Evolutionary conservation across 257 asterid species (phyloP).

Genomic region (Jacaranda mimosifolia): DNA sequence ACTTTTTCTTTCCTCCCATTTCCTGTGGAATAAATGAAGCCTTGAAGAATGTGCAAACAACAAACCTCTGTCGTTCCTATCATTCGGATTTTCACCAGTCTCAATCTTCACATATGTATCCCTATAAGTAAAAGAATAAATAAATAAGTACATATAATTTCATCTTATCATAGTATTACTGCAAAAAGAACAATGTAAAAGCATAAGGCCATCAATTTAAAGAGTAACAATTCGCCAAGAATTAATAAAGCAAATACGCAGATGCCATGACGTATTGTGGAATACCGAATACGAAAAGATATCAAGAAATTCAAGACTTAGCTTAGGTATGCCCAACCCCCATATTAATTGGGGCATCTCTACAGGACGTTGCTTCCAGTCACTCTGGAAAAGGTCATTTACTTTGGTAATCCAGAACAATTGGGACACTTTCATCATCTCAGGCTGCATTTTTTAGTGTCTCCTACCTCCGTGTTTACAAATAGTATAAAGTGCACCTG

Average conservation of each 20-base stretch:
- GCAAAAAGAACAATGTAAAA: slow-evolving; percentile 16
- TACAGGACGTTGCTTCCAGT: background rate
- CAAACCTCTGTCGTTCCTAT: slow-evolving; percentile 96
- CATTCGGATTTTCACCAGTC: slow-evolving; percentile 92
- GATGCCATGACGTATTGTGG: slow-evolving; percentile 2
- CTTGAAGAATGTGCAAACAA: slow-evolving; percentile 31
- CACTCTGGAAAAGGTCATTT: background rate
- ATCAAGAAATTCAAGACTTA: slow-evolving; percentile 15
- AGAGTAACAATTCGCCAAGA: slow-evolving; percentile 15
- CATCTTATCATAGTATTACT: background rate
- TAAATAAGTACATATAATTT: slow-evolving; percentile 9
- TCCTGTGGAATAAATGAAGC: background rate
- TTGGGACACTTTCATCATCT: slow-evolving; percentile 20
- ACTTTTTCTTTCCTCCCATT: slow-evolving; percentile 7
- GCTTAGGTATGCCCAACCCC: slow-evolving; percentile 23
- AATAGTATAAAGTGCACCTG: background rate
- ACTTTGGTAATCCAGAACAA: slow-evolving; percentile 9
- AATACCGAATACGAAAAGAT: slow-evolving; percentile 1
- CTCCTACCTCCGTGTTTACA: background rate
- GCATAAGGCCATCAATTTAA: slow-evolving; percentile 17
- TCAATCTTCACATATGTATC: slow-evolving; percentile 87
- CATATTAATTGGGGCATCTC: background rate
- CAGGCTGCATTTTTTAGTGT: slow-evolving; percentile 31
- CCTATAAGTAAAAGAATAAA: slow-evolving; percentile 49
- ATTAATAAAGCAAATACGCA: background rate